Conservation (phyloP, 257 asterid genomes). For the Linaria vulgaris region DNA sequence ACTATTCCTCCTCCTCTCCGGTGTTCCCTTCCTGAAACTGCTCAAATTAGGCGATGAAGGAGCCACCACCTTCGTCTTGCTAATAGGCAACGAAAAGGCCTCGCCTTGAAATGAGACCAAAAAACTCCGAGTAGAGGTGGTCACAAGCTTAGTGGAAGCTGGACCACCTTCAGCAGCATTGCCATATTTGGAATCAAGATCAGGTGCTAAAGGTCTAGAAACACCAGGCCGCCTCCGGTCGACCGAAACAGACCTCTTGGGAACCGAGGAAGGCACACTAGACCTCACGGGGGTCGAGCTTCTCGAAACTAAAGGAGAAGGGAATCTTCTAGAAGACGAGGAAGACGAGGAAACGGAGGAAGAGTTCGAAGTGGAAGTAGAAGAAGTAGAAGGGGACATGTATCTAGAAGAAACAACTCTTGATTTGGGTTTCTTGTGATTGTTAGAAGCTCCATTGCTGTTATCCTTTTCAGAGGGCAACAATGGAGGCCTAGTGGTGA, state of each 20-base stretch:
- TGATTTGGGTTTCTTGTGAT: constrained; percentile 67
- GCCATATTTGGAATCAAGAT: constrained; percentile 57
- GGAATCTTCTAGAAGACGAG: constrained; percentile 65
- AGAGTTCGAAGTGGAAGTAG: constrained; percentile 74
- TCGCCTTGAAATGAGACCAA: constrained; percentile 97
- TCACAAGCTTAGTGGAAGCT: constrained; percentile 67
- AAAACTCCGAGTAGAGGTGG: constrained; percentile 84
- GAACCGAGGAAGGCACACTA: constrained; percentile 43
- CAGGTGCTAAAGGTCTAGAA: constrained; percentile 52
- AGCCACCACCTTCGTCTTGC: constrained; percentile 75
- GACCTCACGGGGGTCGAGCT: constrained; percentile 46
- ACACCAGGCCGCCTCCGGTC: constrained; percentile 67
- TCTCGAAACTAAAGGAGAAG: constrained; percentile 74
- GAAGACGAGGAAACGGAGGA: constrained; percentile 69
- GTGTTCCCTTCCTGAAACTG: constrained; percentile 72
- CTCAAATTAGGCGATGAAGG: constrained; percentile 66
- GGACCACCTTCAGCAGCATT: constrained; percentile 56
- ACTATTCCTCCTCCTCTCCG: constrained; percentile 69
- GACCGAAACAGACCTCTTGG: constrained; percentile 81
- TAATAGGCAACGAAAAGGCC: constrained; percentile 77
- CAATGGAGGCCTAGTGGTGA: constrained; percentile 67
- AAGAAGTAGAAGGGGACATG: constrained; percentile 87
- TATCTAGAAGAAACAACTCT: constrained; percentile 80
- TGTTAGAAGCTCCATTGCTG: constrained; percentile 41
- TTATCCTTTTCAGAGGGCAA: constrained; percentile 75